Conservation (phyloP, 2,329 filamentous ascomycete species). For the Cercospora brassicicola region DNA sequence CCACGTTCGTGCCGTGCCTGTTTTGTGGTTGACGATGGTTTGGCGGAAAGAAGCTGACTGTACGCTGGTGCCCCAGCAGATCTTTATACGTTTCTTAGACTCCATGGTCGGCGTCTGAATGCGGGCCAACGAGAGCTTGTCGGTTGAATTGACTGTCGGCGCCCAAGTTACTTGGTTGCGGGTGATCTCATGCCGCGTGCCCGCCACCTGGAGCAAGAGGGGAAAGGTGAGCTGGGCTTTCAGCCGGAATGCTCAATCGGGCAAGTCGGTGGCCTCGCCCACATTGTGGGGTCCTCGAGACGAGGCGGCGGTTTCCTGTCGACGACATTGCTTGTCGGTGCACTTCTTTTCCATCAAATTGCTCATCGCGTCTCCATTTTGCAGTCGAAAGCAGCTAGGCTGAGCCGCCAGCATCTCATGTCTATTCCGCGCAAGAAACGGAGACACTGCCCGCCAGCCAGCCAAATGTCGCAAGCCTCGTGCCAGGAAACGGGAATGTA, state of each 20-base stretch:
- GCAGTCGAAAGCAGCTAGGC: not conserved
- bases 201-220: constrained; percentile 1
- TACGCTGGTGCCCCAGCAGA: constrained; percentile 44
- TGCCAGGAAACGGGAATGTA: not conserved
- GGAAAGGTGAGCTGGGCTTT: constrained; percentile 6
- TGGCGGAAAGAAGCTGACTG: constrained; percentile 43
- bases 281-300: not conserved
- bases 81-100: constrained; percentile 31
- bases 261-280: not conserved
- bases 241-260: constrained; percentile 8
- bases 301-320: not conserved
- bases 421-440: not conserved
- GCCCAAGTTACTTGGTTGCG: not conserved
- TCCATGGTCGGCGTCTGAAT: constrained; percentile 19
- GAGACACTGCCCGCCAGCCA: not conserved
- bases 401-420: not conserved
- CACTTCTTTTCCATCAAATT: not conserved
- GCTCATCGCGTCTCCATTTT: not conserved
- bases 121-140: constrained; percentile 12
- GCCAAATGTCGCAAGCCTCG: not conserved
- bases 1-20: constrained; percentile 39
- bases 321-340: not conserved
- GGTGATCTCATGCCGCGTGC: constrained; percentile 9
- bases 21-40: constrained; percentile 41
- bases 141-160: not conserved